These are phyloP conservation scores for Tripterygium wilfordii DNA, from an alignment of 177 flowering plant species.

Conservation along the genomic window DNA sequence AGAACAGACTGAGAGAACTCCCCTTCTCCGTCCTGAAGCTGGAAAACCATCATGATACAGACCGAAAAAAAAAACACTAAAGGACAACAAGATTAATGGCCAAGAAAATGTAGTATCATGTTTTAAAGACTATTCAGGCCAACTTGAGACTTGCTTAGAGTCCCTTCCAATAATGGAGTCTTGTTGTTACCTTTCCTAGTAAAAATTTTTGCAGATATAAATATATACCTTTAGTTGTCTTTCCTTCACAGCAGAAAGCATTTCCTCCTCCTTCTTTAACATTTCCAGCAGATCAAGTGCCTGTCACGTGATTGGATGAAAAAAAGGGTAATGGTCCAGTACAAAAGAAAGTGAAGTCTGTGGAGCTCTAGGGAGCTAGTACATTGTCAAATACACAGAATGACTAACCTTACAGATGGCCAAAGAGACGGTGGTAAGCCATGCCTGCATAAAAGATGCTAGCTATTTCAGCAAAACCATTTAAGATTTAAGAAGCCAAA, in stretches of 20 bases:
- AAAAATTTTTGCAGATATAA: too few species aligned
- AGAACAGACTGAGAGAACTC: slow-evolving; percentile 49
- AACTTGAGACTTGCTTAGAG: too few species aligned
- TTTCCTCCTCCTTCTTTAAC: slow-evolving; percentile 96
- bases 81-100: neutral
- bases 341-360: neutral
- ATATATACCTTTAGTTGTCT: slow-evolving; percentile 79
- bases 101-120: too few species aligned
- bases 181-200: too few species aligned
- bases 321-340: neutral
- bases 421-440: slow-evolving; percentile 84
- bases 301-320: slow-evolving; percentile 28
- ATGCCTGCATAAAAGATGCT: slow-evolving; percentile 54
- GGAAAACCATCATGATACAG: too few species aligned
- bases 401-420: slow-evolving; percentile 82
- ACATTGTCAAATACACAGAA: neutral
- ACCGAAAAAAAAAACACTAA: neutral
- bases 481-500: too few species aligned
- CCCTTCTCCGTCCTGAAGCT: slow-evolving; percentile 65
- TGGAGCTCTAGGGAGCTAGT: neutral
- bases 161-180: too few species aligned
- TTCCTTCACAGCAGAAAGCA: slow-evolving; percentile 77
- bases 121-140: too few species aligned
- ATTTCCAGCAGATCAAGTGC: slow-evolving; percentile 88
- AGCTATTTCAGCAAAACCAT: neutral